Evolutionary conservation across 192 early-diverging fungal species (phyloP), one percentile per base, ranked within the genome.

Genomic region (Radiomyces spectabilis): DNA sequence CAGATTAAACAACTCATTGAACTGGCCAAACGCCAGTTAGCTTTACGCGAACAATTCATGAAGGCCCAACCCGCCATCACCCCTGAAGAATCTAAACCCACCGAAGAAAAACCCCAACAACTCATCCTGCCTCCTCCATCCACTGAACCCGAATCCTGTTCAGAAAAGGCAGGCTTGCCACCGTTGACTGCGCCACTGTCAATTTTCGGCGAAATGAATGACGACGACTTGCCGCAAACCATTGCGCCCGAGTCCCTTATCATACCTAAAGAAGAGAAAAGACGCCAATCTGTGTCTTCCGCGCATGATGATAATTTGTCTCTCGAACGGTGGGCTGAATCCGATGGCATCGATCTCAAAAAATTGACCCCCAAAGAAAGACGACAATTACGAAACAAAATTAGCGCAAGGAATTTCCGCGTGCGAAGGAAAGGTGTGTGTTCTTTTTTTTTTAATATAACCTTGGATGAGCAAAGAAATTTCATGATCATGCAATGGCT

Each of bases 1-100:
- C 64, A 66, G 37, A 66, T 66, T 18, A 66, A 59, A 19, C 64
- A 60, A 24, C 53, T 66, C 5, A 66, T 66, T 51, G 64, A 66
- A 38, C 33, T 59, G 3, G 64, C 64, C 22, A 66, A 66, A 21
- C 44, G 51, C 13, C 64, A 66, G 31, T 47, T 66, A 12, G 64
- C 64, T 33, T 40, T 66, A 37, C 57, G 53, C 18, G 53, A 62
- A 54, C 51, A 62, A 0, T 18, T 33, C 18, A 18, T 32, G 0
- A n/a, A 16, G 13, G n/a, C 34, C 29, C 41, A 45, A 45, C 16
- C 41, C 3, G 42, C 43, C 25, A 15, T 27, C 10, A 12, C 15
- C 9, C 24, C 30, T 12, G 7, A 19, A 5, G 5, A 42, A 8
- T 9, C 6, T 42, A 42, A 42, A 4, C 5, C 6, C 41, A 42